Evolutionary conservation across 768 basidiomycete species (phyloP).

Genomic region (Hygrophorus russula): DNA sequence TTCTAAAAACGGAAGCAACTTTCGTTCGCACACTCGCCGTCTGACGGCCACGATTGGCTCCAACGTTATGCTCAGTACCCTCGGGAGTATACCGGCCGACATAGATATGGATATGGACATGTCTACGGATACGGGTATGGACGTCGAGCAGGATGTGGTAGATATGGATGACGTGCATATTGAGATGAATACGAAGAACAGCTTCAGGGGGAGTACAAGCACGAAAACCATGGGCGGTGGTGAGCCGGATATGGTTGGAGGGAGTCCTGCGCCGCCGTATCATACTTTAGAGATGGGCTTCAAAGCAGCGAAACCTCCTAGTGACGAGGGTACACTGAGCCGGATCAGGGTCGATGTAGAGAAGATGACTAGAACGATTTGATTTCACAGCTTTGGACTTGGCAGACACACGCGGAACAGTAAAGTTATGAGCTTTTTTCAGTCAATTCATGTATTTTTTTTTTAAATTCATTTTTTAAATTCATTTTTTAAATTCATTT

Average conservation of each 20-base stretch:
- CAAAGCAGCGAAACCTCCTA: slow-evolving; percentile 17
- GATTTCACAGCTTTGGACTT: too few species aligned
- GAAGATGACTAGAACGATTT: slow-evolving; percentile 43
- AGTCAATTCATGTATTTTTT: too few species aligned
- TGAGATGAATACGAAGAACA: slow-evolving; percentile 42
- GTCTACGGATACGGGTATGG: slow-evolving; percentile 12
- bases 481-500: too few species aligned
- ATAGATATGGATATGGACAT: slow-evolving; percentile 22
- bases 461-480: too few species aligned
- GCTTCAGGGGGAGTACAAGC: slow-evolving; percentile 41
- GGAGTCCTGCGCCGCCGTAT: slow-evolving; percentile 47
- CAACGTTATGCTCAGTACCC: slow-evolving; percentile 51
- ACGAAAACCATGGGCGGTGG: slow-evolving; percentile 13
- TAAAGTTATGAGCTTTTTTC: not conserved
- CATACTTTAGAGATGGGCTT: slow-evolving; percentile 40
- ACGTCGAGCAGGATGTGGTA: slow-evolving; percentile 39
- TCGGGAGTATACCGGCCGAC: slow-evolving; percentile 47
- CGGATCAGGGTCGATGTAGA: slow-evolving; percentile 56
- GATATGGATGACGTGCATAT: slow-evolving; percentile 50
- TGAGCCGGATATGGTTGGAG: slow-evolving; percentile 10
- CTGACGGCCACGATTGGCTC: slow-evolving; percentile 45
- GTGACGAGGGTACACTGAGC: slow-evolving; percentile 21
- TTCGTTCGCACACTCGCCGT: slow-evolving; percentile 26
- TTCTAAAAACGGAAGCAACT: slow-evolving; percentile 25
- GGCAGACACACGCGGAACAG: not conserved